A percentile compares a stretch with the other conserved stretches of the same genome.
These are phyloP conservation scores for Claviceps humidiphila DNA, from an alignment of 2,329 filamentous ascomycete genomes.

Conservation along the genomic window DNA sequence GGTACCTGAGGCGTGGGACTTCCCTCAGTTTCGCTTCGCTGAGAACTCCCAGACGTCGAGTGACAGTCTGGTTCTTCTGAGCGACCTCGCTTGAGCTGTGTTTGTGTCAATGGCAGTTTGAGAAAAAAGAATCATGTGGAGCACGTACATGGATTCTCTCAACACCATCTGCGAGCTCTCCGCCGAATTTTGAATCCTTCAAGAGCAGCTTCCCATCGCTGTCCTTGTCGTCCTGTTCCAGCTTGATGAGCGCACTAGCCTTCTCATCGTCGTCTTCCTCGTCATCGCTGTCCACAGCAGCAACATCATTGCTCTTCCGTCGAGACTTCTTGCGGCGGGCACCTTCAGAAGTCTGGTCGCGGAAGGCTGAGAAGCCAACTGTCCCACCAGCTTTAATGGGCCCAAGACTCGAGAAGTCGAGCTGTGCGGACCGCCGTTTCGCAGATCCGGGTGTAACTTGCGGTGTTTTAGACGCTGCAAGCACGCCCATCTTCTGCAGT, in stretches of 20 bases:
- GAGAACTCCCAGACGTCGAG: slow-evolving; percentile 20
- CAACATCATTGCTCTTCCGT: slow-evolving; percentile 53
- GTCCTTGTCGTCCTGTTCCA: slow-evolving; percentile 53
- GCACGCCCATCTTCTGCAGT: slow-evolving; percentile 90
- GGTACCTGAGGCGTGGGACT: slow-evolving; percentile 18
- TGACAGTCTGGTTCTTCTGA: slow-evolving; percentile 53
- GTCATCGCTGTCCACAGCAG: slow-evolving; percentile 60
- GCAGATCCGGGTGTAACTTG: slow-evolving; percentile 45
- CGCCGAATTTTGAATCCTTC: slow-evolving; percentile 59
- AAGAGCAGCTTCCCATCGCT: slow-evolving; percentile 42
- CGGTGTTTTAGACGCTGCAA: slow-evolving; percentile 52
- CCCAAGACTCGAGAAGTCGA: slow-evolving; percentile 74
- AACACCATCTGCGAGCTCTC: slow-evolving; percentile 68
- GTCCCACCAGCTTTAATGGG: slow-evolving; percentile 79
- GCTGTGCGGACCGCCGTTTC: slow-evolving; percentile 72
- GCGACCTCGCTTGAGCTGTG: slow-evolving; percentile 67
- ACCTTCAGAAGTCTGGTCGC: slow-evolving; percentile 50
- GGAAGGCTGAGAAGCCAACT: slow-evolving; percentile 80
- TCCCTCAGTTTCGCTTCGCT: slow-evolving; percentile 31
- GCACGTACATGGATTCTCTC: slow-evolving; percentile 62
- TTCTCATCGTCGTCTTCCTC: slow-evolving; percentile 56
- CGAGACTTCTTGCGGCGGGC: slow-evolving; percentile 41
- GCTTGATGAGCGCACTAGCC: slow-evolving; percentile 46
- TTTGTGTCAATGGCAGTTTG: slow-evolving; percentile 4
- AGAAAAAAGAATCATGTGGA: neutral